A percentile compares a stretch with the other conserved stretches of the same genome.
Conservation (phyloP, 2,329 filamentous ascomycete species). For the Aspergillus pseudoviridinutans region DNA sequence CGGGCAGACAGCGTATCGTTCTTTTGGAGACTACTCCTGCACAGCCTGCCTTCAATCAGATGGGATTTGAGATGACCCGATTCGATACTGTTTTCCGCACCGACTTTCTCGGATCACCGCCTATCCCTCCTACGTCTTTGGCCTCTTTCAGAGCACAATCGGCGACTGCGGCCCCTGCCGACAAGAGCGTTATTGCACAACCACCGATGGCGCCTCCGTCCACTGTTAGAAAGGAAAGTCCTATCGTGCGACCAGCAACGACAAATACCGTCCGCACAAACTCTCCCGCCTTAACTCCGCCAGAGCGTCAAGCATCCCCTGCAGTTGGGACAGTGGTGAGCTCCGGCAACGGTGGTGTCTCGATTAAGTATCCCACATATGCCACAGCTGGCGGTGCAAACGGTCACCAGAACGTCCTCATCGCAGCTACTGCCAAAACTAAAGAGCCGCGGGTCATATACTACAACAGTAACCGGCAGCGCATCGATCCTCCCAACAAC, state of each 20-base stretch:
- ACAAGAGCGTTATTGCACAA: not conserved
- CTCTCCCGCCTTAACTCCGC: not conserved
- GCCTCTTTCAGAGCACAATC: not conserved
- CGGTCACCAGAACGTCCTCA: not conserved
- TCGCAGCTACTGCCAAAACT: not conserved
- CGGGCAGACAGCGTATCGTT: constrained; percentile 5
- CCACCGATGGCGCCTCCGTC: not conserved
- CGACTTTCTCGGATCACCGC: not conserved
- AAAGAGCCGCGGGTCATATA: not conserved
- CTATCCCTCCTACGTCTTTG: not conserved
- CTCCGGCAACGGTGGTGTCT: not conserved
- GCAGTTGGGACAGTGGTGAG: not conserved
- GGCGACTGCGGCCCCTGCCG: not conserved
- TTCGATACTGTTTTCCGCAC: constrained; percentile 6
- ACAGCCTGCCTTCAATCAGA: not conserved
- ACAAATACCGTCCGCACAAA: not conserved
- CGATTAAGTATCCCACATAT: not conserved
- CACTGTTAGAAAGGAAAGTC: not conserved
- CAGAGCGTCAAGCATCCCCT: not conserved
- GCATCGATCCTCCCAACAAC: constrained; percentile 5
- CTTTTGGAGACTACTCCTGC: constrained; percentile 13
- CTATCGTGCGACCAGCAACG: not conserved
- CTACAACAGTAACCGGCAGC: constrained; percentile 1
- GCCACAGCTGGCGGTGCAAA: not conserved
- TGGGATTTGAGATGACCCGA: constrained; percentile 1